These are phyloP conservation scores for Neurospora sp. DNA, from an alignment of 495 filamentous ascomycete species.

Conservation along the genomic window DNA sequence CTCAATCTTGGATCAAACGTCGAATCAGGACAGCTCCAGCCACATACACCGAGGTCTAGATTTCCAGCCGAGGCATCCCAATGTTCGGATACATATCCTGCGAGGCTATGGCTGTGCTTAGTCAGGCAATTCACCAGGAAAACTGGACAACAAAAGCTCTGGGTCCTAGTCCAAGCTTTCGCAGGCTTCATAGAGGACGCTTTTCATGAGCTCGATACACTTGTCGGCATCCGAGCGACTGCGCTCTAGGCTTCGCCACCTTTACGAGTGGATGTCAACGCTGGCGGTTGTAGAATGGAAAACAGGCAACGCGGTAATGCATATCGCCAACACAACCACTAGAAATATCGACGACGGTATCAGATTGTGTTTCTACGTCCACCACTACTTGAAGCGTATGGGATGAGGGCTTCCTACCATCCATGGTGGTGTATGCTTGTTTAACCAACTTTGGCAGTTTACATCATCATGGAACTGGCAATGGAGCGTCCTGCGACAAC, in stretches of 20 bases:
- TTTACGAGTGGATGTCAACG: background rate
- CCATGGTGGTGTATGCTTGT: background rate
- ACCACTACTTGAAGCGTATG: background rate
- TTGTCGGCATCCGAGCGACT: background rate
- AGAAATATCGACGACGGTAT: background rate
- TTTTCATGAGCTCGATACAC: background rate
- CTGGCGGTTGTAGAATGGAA: background rate
- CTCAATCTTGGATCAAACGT: background rate
- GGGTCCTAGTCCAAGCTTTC: background rate
- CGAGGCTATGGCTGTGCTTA: background rate
- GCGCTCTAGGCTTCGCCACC: background rate
- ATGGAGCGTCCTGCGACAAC: background rate
- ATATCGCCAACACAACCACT: background rate
- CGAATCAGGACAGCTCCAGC: background rate
- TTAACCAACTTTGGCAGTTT: background rate
- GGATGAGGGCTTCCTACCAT: background rate
- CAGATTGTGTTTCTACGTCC: background rate
- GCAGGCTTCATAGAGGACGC: background rate
- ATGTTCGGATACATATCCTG: background rate
- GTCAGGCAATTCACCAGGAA: background rate
- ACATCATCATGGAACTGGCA: background rate
- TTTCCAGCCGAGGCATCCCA: background rate
- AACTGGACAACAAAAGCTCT: background rate
- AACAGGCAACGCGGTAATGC: background rate
- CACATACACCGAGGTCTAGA: background rate